Evolutionary conservation across 768 basidiomycete species (phyloP).

Genomic region (Boletus tomentosulus): DNA sequence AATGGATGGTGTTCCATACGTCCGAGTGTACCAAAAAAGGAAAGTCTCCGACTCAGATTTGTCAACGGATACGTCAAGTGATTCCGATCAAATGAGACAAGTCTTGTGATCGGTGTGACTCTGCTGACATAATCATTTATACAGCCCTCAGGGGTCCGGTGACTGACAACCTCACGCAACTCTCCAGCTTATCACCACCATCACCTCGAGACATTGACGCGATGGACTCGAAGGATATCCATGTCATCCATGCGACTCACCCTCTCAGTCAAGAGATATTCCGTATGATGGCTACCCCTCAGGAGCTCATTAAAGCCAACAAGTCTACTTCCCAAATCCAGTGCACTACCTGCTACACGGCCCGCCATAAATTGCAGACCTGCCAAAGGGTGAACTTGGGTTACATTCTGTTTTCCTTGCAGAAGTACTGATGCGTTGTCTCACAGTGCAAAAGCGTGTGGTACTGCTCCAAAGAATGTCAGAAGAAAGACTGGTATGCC

Average conservation of each 20-base stretch:
- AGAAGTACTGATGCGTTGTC: not conserved
- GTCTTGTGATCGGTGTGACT: too few relatives aligned
- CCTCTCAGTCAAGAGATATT: not conserved
- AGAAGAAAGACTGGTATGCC: not conserved
- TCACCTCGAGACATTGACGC: not conserved
- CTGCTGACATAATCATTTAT: too few relatives aligned
- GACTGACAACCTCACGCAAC: too few relatives aligned
- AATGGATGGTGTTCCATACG: too few relatives aligned
- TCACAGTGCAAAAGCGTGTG: not conserved
- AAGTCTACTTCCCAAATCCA: not conserved
- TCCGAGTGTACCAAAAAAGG: too few relatives aligned
- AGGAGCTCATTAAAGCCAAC: not conserved
- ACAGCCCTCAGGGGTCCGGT: too few relatives aligned
- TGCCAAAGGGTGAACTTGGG: not conserved
- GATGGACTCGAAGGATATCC: not conserved
- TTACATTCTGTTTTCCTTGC: not conserved
- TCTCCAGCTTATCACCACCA: too few relatives aligned
- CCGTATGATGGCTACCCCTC: not conserved
- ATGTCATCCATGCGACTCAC: not conserved
- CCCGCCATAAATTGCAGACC: not conserved
- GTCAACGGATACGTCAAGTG: too few relatives aligned
- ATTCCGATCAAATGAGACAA: too few relatives aligned
- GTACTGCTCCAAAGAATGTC: not conserved
- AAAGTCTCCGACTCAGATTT: too few relatives aligned
- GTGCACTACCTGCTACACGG: not conserved